A percentile compares a stretch with the other conserved stretches of the same genome.
Conservation (phyloP, 768 basidiomycete species). For the Boletus eberwhitei region DNA sequence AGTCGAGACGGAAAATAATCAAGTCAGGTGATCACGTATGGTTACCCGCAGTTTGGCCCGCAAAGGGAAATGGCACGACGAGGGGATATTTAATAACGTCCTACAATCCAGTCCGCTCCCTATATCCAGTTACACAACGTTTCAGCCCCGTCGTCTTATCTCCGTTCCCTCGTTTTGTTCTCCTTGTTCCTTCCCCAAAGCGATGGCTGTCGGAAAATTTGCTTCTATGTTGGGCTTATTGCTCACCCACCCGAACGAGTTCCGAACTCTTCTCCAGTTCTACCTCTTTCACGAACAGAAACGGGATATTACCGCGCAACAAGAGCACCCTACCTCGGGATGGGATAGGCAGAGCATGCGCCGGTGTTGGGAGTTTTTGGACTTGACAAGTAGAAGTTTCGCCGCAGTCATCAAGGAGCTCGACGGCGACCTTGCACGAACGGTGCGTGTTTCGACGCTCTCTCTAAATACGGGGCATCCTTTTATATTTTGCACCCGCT, state of each 20-base stretch:
- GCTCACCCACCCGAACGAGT: constrained; percentile 79
- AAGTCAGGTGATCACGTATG: constrained; percentile 10
- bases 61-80: constrained; percentile 13
- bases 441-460: constrained; percentile 51
- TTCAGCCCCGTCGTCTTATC: neutral
- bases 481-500: neutral
- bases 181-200: neutral
- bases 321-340: constrained; percentile 76
- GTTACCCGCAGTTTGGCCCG: neutral
- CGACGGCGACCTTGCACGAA: constrained; percentile 90
- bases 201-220: constrained; percentile 47
- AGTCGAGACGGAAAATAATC: neutral
- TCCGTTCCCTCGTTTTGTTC: neutral
- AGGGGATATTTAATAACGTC: neutral
- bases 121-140: neutral
- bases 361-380: constrained; percentile 86
- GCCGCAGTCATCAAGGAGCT: constrained; percentile 93
- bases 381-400: constrained; percentile 86
- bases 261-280: constrained; percentile 80
- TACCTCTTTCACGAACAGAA: constrained; percentile 76
- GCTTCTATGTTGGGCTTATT: constrained; percentile 61
- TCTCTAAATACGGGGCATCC: neutral
- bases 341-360: constrained; percentile 88
- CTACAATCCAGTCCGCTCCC: neutral
- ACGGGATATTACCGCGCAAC: constrained; percentile 74